phyloP scores from a whole-genome alignment of 345 rosid species.

The Laguncularia racemosa region DNA sequence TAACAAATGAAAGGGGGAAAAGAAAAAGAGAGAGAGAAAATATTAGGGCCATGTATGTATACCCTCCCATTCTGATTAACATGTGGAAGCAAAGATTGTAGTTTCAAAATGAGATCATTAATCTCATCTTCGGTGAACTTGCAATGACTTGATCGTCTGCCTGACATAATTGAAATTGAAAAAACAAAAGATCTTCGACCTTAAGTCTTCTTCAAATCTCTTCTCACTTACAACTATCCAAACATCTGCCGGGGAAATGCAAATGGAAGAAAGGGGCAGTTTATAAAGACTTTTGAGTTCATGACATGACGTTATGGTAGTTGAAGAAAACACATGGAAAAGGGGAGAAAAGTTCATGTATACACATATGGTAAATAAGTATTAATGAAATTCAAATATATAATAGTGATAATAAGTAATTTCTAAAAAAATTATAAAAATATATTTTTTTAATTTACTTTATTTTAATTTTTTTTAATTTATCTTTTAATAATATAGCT shows the following conservation, averaged over 20 bases:
- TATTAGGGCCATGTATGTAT: not conserved
- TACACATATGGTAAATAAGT: no score
- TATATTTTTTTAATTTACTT: no score
- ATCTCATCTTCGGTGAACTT: constrained; percentile 16
- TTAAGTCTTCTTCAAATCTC: not conserved
- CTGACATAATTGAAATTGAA: constrained; percentile 11
- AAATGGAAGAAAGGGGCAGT: constrained; percentile 6
- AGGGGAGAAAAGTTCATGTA: not conserved
- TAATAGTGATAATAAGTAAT: no score
- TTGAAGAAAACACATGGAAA: constrained; percentile 3
- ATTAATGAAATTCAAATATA: no score
- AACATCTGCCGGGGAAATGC: constrained; percentile 10
- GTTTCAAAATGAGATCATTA: constrained; percentile 13
- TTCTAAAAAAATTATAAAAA: no score
- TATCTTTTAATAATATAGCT: no score
- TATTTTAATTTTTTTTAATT: no score
- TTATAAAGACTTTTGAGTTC: constrained; percentile 15
- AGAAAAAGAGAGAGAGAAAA: not conserved
- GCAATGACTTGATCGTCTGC: constrained; percentile 16
- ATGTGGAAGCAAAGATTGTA: constrained; percentile 21
- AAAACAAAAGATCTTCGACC: not conserved
- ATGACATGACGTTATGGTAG: not conserved
- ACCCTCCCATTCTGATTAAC: constrained; percentile 20
- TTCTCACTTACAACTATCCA: not conserved
- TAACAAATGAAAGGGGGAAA: not conserved